Base-by-base conservation (phyloP, 371 early-diverging fungal species). In the Choanephora cucurbitarum region DNA sequence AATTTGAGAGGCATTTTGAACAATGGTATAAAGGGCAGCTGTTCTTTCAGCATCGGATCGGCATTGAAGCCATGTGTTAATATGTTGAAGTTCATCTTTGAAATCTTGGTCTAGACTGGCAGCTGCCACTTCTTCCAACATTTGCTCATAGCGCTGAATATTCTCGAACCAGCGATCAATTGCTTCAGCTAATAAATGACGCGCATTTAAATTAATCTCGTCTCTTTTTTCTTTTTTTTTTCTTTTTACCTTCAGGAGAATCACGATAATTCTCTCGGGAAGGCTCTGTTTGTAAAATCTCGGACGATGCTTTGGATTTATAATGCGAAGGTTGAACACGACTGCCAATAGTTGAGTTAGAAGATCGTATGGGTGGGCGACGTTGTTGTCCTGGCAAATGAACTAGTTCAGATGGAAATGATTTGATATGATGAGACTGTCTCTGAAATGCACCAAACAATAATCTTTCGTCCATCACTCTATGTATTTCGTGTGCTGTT, bases 1-100 rank as follows among this genome's bases (percentile, higher is more conserved):
- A 34, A 96, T 90, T 53, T 86, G 93, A 17, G 91, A 93, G 9
- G 92, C 86, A 72, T 93, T 91, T 68, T 95, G 96, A 43, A 96
- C 80, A 33, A 97, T 82, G 23, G 89, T 86, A 67, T 95, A 96
- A 49, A 97, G 79, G 19, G 94, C 90, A 17, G 96, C 90, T 18
- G 96, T 96, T 44, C 95, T 78, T 73, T 97, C 98, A 19, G 93
- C 89, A 64, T 96, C 95, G 0, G 91, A 84, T 53, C 95, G 80
- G 31, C 93, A 92, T 14, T 79, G 80, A 72, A 97, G 94, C 98
- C 98, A 97, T 57, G 94, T 89, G 62, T 97, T 96, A 45, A 97
- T 91, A 44, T 94, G 92, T 33, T 86, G 82, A 41, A 97, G 81
- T 70, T 97, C 98, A 50, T 96, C 96, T 66, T 91, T 89, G 65